A percentile compares a stretch with the other conserved stretches of the same genome.
Evolutionary conservation across 2,329 filamentous ascomycete genomes (phyloP).

Genomic region (Fusarium nelsonii): DNA sequence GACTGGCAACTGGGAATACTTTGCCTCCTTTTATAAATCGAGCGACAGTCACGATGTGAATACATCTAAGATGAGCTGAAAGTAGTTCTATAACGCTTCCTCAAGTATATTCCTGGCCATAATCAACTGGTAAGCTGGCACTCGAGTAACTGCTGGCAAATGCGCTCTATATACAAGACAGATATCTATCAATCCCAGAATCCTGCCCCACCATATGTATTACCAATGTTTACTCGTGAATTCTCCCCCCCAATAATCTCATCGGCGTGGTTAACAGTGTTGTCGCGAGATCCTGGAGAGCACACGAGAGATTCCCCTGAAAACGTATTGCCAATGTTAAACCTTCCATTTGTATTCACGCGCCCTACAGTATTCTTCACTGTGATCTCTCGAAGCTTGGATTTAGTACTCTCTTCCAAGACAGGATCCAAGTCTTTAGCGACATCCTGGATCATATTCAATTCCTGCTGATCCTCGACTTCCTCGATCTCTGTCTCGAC

Average conservation of each 20-base stretch:
- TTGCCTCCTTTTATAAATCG: no score
- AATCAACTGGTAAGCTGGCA: no score
- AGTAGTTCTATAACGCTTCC: no score
- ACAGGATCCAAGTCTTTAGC: not conserved
- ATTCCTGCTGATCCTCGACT: not conserved
- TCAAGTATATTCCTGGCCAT: no score
- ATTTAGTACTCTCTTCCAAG: fast-evolving
- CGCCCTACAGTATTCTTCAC: not conserved
- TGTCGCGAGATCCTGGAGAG: not conserved
- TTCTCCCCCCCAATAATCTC: not conserved
- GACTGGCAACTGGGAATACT: no score
- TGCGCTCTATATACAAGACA: no score
- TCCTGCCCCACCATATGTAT: not conserved
- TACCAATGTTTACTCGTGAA: not conserved
- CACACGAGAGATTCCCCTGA: not conserved
- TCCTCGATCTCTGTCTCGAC: not conserved
- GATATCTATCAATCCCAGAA: not conserved
- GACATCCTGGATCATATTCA: fast-evolving
- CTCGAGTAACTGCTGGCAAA: no score
- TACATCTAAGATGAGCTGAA: no score
- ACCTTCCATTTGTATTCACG: not conserved
- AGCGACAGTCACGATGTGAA: no score
- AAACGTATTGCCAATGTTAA: not conserved
- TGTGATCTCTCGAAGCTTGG: not conserved
- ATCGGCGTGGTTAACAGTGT: not conserved